Evolutionary conservation across 208 protist genomes (phyloP).

Genomic region (Trypanosoma cruzi): DNA sequence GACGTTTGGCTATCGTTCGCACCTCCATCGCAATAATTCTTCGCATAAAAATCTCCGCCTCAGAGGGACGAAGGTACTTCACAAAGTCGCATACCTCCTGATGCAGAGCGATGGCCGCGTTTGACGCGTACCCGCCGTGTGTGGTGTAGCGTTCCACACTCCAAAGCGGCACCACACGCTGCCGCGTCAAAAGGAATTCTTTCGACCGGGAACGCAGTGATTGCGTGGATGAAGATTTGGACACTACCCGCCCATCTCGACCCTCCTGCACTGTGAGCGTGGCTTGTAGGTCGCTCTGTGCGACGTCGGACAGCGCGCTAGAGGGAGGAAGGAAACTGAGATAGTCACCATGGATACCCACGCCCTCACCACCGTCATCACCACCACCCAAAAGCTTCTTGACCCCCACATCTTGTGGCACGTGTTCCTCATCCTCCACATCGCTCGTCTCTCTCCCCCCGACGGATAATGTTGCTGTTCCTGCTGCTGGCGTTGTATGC

Average conservation of each 20-base stretch:
- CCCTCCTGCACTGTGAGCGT: constrained; percentile 27
- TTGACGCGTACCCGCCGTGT: constrained; percentile 51
- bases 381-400: not conserved
- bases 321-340: constrained; percentile 36
- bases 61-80: constrained; percentile 71
- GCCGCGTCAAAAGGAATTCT: not conserved
- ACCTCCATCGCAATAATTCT: constrained; percentile 69
- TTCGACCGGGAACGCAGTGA: not conserved
- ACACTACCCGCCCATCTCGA: not conserved
- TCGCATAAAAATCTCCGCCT: constrained; percentile 84
- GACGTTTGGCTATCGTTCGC: constrained; percentile 41
- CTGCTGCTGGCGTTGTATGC: too few relatives aligned
- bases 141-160: constrained; percentile 29
- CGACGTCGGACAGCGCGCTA: constrained; percentile 15
- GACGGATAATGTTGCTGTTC: too few relatives aligned
- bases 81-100: constrained; percentile 86
- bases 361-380: constrained; percentile 11
- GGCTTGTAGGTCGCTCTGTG: constrained; percentile 42
- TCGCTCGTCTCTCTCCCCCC: too few relatives aligned
- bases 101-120: constrained; percentile 73
- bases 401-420: constrained; percentile 32
- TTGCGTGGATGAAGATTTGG: not conserved
- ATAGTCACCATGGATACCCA: constrained; percentile 60
- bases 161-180: constrained; percentile 36
- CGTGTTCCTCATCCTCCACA: constrained; percentile 42